Base-by-base conservation (phyloP, 2,329 filamentous ascomycete genomes). In the Diaporthe aspalathi region DNA sequence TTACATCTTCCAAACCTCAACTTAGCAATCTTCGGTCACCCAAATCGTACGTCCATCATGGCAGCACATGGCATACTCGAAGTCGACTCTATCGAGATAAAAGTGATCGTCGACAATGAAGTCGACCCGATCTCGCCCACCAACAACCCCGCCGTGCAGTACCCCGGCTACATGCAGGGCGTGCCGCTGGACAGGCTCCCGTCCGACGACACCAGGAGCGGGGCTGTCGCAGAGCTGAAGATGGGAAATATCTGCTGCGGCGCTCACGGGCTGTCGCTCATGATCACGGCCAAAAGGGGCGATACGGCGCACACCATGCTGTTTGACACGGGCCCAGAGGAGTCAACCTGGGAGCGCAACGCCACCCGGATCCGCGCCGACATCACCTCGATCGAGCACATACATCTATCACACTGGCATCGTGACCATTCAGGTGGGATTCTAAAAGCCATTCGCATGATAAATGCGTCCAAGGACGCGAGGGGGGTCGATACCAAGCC, bases 391-490 rank as follows among this genome's bases (percentile, higher is more conserved):
- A 79, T 89, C 29, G 86, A 88, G 73, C 70, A 83, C 17, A 82
- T 88, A 24, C 81, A 86, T 60, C 77, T 88, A 29, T 86, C 84
- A 6, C 84, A 87, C 74, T 88, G 87, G 87, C 85, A 89, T 77
- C 82, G 86, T 49, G 85, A 89, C 73, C 85, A 89, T 73, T 87
- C 85, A 32, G 85, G 85, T 24, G 86, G 87, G 6, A 81, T 89
- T 77, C 77, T 84, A 24, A 80, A 80, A 54, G 85, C 87, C n/a
- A 78, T 89, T 54, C 76, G 79, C 22, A 80, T 85, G 80, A 84
- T 89, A 54, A 82, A 81, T 3, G 76, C 81, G 1, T 84, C 83
- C 12, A 83, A 83, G 75, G 29, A 70, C 1, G 65, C 77, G 63
- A 72, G 73, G 35, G 67, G 76, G 16, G 71, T 72, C 5, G 65